phyloP scores from a whole-genome alignment of 768 basidiomycete genomes.

The Psilocybe cyanescens region DNA sequence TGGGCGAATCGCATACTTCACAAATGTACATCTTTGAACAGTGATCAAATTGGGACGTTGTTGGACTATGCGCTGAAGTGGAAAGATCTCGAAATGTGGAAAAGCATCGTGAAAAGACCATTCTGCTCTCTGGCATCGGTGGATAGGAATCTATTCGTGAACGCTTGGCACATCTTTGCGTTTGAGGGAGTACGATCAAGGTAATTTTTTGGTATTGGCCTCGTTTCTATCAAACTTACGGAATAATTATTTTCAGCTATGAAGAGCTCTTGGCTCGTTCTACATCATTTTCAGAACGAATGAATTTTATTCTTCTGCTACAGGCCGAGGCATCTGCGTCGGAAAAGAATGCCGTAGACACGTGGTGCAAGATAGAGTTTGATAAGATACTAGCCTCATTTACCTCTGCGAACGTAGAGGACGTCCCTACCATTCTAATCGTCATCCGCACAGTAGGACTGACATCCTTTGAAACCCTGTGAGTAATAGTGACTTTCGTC shows the following conservation, averaged over 20 bases:
- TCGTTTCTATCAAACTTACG: not conserved
- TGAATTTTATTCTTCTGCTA: slow-evolving; percentile 25
- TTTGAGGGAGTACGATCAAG: slow-evolving; percentile 24
- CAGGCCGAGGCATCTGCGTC: slow-evolving; percentile 15
- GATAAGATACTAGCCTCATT: slow-evolving; percentile 23
- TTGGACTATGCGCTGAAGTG: slow-evolving; percentile 28
- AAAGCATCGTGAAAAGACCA: slow-evolving; percentile 19
- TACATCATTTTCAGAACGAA: slow-evolving; percentile 13
- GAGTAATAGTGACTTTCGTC: slow-evolving; percentile 1
- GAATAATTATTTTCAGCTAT: slow-evolving; percentile 16
- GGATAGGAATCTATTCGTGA: slow-evolving; percentile 6
- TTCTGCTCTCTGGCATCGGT: not conserved
- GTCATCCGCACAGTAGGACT: slow-evolving; percentile 22
- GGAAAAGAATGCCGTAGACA: slow-evolving; percentile 11
- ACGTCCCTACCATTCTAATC: slow-evolving; percentile 28
- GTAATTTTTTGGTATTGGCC: slow-evolving; percentile 14
- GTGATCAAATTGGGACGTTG: slow-evolving; percentile 18
- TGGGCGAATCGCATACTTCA: slow-evolving; percentile 20
- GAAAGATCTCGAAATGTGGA: slow-evolving; percentile 32
- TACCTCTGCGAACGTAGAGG: slow-evolving; percentile 17
- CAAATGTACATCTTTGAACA: slow-evolving; percentile 9
- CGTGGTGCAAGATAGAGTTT: slow-evolving; percentile 27
- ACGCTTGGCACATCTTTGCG: slow-evolving; percentile 17
- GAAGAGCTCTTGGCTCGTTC: slow-evolving; percentile 23
- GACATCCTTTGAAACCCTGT: slow-evolving; percentile 24